Evolutionary conservation across 2,329 filamentous ascomycete species (phyloP), one percentile per base, ranked within the genome.

Genomic region (Colletotrichum cuscutae): DNA sequence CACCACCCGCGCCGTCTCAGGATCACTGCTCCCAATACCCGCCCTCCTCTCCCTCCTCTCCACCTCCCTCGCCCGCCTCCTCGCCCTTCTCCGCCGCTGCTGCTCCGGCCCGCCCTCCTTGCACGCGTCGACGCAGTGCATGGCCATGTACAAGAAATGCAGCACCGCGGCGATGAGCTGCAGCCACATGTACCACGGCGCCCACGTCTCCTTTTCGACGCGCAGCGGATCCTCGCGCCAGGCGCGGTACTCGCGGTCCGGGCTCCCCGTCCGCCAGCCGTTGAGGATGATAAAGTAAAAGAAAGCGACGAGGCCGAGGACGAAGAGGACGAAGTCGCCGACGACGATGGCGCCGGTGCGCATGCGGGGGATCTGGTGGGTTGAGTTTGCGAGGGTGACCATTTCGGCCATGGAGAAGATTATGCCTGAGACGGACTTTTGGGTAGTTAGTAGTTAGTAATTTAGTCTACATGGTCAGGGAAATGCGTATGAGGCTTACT

Each of bases 371-470:
- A 76, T 76, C 49, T 76, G 70, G 73, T 67, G 64, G 9, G 73
- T 74, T 35, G 74, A 54, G 67, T 76, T 75, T 64, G 74, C 74
- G 59, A 76, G 74, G n/a, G 73, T 71, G 22, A 75, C 66, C 73
- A 76, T 69, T 13, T 76, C 83, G 26, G 82, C 78, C 82, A 85
- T 85, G 72, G 82, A 84, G 77, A 84, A 86, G 72, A 86, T 72
- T 9, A 84, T 83, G 65, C 86, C 81, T 68, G 83, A 82, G 28
- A 84, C 81, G 28, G 63, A 61, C 74, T 75, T 35, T 1, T 12
- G 2, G 15, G 30, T 22, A 9, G 5, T 28, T 28, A n/a, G 26
- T 24, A 24, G n/a, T n/a, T n/a, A n/a, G n/a, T n/a, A n/a, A n/a
- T n/a, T n/a, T n/a, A n/a, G n/a, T n/a, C 35, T 37, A 15, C 13